Evolutionary conservation across 2,329 filamentous ascomycete genomes (phyloP).

Genomic region (Diaporthe citrichinensis): DNA sequence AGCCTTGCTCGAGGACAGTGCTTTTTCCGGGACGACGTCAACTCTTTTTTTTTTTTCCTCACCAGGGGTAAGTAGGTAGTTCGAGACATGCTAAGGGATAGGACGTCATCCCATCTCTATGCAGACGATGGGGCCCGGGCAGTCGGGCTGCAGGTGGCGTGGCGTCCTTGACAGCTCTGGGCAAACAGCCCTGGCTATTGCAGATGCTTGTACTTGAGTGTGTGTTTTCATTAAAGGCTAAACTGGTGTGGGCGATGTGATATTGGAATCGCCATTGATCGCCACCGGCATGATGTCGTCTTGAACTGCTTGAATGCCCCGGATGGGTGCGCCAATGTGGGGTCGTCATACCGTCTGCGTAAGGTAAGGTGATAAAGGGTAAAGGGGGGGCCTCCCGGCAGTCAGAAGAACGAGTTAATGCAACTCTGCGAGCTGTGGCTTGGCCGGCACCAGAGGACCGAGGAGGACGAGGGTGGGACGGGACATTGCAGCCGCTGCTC

Average conservation of each 20-base stretch:
- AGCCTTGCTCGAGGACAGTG: background rate
- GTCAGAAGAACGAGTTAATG: constrained; percentile 13
- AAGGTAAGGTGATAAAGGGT: constrained; percentile 25
- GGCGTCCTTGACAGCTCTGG: constrained; percentile 23
- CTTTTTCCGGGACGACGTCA: background rate
- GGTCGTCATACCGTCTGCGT: background rate
- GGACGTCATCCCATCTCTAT: constrained; percentile 27
- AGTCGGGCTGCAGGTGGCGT: constrained; percentile 17
- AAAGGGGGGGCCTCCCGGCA: constrained; percentile 22
- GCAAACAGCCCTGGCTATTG: background rate
- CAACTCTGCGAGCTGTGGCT: constrained; percentile 29
- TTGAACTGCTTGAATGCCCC: background rate
- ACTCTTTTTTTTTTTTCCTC: background rate
- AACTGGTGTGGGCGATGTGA: background rate
- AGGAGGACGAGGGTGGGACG: constrained; percentile 27
- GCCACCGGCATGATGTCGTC: constrained; percentile 20
- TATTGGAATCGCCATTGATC: constrained; percentile 26
- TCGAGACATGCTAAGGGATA: constrained; percentile 21
- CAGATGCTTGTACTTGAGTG: too few species aligned
- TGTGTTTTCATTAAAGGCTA: background rate
- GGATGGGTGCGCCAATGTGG: constrained; percentile 18
- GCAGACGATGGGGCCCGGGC: background rate
- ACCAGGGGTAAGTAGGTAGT: background rate
- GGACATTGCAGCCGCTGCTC: constrained; percentile 19
- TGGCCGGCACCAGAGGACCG: constrained; percentile 31